Percentiles rank a stretch among this genome's conserved stretches.
phyloP scores from a whole-genome alignment of 257 asterid genomes.

The Capsicum rhomboideum region DNA sequence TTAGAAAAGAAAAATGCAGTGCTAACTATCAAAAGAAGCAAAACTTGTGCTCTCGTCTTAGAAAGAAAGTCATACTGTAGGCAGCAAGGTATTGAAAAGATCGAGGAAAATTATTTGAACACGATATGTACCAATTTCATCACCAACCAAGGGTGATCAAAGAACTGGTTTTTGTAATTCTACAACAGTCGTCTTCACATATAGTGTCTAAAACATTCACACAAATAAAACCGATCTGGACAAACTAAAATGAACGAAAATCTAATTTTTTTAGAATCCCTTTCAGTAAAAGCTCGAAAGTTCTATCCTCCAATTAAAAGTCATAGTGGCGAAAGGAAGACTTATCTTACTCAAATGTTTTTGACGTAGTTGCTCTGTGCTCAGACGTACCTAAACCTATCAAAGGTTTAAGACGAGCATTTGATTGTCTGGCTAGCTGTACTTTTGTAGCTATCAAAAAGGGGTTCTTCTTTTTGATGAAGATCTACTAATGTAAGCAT shows the following conservation, averaged over 20 bases:
- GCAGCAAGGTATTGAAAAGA: background rate
- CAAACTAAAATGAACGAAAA: background rate
- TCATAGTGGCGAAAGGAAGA: background rate
- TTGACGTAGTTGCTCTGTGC: background rate
- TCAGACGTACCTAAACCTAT: background rate
- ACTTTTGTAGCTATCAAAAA: background rate
- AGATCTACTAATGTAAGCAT: background rate
- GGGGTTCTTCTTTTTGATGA: background rate
- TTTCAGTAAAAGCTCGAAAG: background rate
- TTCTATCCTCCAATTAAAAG: background rate
- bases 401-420: background rate
- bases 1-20: background rate
- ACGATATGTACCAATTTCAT: background rate
- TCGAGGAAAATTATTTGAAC: background rate
- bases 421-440: background rate
- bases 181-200: background rate
- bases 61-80: background rate
- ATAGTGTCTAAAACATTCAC: background rate
- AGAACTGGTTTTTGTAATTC: background rate
- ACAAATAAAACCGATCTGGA: background rate
- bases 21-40: background rate
- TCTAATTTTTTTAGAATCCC: background rate
- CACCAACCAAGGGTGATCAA: background rate
- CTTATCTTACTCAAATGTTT: background rate
- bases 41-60: background rate